phyloP scores from a whole-genome alignment of 768 basidiomycete species.

The Pleurotus pulmonarius region DNA sequence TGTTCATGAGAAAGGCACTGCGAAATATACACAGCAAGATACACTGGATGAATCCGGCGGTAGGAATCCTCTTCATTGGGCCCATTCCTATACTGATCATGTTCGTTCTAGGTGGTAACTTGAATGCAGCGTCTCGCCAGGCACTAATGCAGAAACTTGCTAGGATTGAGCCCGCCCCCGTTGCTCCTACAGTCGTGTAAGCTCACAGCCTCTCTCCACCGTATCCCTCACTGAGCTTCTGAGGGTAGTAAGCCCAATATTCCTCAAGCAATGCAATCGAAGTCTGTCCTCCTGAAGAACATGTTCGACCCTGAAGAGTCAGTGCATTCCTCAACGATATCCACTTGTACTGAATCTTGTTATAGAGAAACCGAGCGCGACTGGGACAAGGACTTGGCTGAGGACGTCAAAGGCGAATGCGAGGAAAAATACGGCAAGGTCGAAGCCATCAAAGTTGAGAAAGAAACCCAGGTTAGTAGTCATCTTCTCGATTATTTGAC shows the following conservation, averaged over 20 bases:
- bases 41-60: constrained; percentile 89
- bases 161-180: constrained; percentile 72
- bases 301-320: constrained; percentile 99
- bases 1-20: constrained; percentile 86
- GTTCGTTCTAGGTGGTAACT: constrained; percentile 73
- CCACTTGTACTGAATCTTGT: constrained; percentile 4
- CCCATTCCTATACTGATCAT: constrained; percentile 10
- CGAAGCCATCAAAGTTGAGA: constrained; percentile 87
- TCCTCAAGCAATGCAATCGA: constrained; percentile 83
- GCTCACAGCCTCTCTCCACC: constrained; percentile 17
- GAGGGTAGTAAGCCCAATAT: constrained; percentile 73
- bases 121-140: constrained; percentile 97
- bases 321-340: constrained; percentile 21
- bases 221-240: constrained; percentile 13
- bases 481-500: neutral
- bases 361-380: constrained; percentile 89
- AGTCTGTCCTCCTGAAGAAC: constrained; percentile 84
- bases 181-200: constrained; percentile 60
- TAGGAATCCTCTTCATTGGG: constrained; percentile 22
- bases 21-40: constrained; percentile 71
- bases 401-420: constrained; percentile 94
- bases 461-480: constrained; percentile 75
- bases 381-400: constrained; percentile 95
- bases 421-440: constrained; percentile 89
- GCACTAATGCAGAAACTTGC: constrained; percentile 99